Conservation (phyloP, 805 yeast genomes). For the Diddensiella santjacobensis region DNA sequence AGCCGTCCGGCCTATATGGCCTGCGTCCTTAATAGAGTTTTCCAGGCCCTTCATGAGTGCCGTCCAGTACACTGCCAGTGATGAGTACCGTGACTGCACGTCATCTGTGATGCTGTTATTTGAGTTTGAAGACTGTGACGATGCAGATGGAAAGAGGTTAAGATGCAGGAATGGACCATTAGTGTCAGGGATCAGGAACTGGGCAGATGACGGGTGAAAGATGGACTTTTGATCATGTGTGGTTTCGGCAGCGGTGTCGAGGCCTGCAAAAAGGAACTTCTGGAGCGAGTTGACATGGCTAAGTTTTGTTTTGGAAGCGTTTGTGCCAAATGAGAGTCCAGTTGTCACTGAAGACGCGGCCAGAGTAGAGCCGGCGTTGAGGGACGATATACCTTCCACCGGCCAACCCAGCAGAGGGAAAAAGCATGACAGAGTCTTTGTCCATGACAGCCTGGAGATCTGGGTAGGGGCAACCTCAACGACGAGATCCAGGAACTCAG, state of each 20-base stretch:
- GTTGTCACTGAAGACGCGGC: slow-evolving; percentile 35
- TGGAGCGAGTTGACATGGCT: slow-evolving; percentile 38
- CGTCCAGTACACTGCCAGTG: slow-evolving; percentile 48
- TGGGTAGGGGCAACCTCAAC: slow-evolving; percentile 53
- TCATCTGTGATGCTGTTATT: slow-evolving; percentile 53
- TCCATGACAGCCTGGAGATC: slow-evolving; percentile 60
- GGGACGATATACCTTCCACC: slow-evolving; percentile 30
- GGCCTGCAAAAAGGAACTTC: slow-evolving; percentile 44
- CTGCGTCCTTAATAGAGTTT: slow-evolving; percentile 61
- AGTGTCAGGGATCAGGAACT: slow-evolving; percentile 51
- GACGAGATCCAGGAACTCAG: slow-evolving; percentile 59
- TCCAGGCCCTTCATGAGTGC: slow-evolving; percentile 50
- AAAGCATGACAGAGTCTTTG: slow-evolving; percentile 62
- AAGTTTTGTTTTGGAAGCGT: slow-evolving; percentile 21
- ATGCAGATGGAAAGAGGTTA: slow-evolving; percentile 50
- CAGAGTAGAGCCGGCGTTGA: slow-evolving; percentile 21
- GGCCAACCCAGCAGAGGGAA: slow-evolving; percentile 77
- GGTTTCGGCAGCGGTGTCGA: slow-evolving; percentile 30
- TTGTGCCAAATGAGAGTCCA: slow-evolving; percentile 26
- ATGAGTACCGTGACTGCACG: slow-evolving; percentile 48
- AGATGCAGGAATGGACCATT: slow-evolving; percentile 65
- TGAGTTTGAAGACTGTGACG: slow-evolving; percentile 34
- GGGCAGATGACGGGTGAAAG: slow-evolving; percentile 46
- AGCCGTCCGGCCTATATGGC: slow-evolving; percentile 59
- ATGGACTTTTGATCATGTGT: slow-evolving; percentile 12